A percentile compares a stretch with the other conserved stretches of the same genome.
Conservation (phyloP, 2,329 filamentous ascomycete species). For the Paraphoma chrysanthemicola region DNA sequence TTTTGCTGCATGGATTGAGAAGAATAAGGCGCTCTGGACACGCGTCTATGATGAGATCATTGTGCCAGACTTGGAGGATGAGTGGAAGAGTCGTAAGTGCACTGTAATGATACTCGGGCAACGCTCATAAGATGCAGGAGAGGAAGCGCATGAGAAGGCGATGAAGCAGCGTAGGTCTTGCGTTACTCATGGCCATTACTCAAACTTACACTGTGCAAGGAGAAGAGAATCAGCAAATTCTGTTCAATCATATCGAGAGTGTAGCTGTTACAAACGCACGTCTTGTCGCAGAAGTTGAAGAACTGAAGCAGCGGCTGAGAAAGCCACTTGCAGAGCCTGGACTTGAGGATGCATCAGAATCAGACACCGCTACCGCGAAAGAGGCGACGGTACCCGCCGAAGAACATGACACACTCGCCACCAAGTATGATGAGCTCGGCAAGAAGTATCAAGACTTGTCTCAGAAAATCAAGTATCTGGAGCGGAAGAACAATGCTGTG, state of each 20-base stretch:
- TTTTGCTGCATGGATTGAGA: slow-evolving; percentile 34
- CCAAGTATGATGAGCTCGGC: slow-evolving; percentile 42
- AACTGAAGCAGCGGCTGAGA: slow-evolving; percentile 17
- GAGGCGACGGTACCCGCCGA: slow-evolving; percentile 18
- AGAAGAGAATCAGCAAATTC: slow-evolving; percentile 36
- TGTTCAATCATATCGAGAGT: slow-evolving; percentile 34
- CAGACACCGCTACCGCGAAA: background rate
- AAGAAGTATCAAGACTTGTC: slow-evolving; percentile 36
- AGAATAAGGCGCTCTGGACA: slow-evolving; percentile 35
- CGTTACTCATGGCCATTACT: background rate
- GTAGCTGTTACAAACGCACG: slow-evolving; percentile 34
- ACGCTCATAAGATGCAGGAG: slow-evolving; percentile 23
- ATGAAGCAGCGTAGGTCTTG: slow-evolving; percentile 34
- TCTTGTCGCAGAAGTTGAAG: slow-evolving; percentile 32
- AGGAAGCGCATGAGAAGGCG: slow-evolving; percentile 30
- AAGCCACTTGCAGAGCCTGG: background rate
- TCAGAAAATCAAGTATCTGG: slow-evolving; percentile 39
- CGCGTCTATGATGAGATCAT: slow-evolving; percentile 46
- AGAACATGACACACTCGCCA: slow-evolving; percentile 34
- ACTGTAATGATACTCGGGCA: background rate
- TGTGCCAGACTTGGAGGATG: slow-evolving; percentile 37
- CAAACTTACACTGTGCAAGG: slow-evolving; percentile 20
- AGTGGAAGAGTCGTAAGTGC: slow-evolving; percentile 42
- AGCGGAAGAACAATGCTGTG: slow-evolving; percentile 41
- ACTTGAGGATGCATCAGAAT: background rate